Evolutionary conservation across 805 yeast species (phyloP).

Genomic region (Candida tammaniensis): DNA sequence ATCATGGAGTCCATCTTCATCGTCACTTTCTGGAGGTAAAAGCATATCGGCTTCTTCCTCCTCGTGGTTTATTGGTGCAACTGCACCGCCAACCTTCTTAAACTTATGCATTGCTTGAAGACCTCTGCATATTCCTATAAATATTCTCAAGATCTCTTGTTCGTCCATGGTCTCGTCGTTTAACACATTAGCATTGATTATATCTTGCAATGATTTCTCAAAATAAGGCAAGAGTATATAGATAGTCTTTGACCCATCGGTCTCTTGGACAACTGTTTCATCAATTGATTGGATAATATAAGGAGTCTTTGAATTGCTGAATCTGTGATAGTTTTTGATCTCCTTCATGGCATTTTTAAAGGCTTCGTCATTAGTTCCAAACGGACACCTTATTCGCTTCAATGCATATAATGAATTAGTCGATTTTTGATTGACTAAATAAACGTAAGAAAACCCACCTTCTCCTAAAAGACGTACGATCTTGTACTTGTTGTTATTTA

Average conservation of each 20-base stretch:
- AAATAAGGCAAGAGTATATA: conserved; percentile 79
- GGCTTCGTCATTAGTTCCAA: conserved; percentile 72
- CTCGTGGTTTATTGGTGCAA: conserved; percentile 12
- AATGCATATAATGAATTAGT: conserved; percentile 59
- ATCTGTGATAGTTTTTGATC: conserved; percentile 69
- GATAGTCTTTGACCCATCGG: conserved; percentile 76
- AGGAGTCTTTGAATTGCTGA: conserved; percentile 52
- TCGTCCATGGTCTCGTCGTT: conserved; percentile 55
- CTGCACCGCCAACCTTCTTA: conserved; percentile 22
- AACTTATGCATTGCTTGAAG: conserved; percentile 72
- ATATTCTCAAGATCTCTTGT: conserved; percentile 56
- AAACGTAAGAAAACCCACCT: conserved; percentile 86
- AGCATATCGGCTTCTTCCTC: conserved; percentile 27
- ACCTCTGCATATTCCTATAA: conserved; percentile 73
- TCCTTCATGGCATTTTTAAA: conserved; percentile 67
- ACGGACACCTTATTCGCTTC: conserved; percentile 85
- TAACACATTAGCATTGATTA: conserved; percentile 63
- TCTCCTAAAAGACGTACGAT: conserved; percentile 79
- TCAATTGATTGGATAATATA: conserved; percentile 68
- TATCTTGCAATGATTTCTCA: conserved; percentile 71
- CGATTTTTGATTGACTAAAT: conserved; percentile 56
- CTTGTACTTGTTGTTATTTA: conserved; percentile 61
- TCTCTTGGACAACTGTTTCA: conserved; percentile 67
- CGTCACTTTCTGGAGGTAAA: conserved; percentile 20
- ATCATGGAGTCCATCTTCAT: conserved; percentile 23